Evolutionary conservation across 1,139 yeast species (phyloP), one percentile per base, ranked within the genome.

Genomic region (Hyphopichia fennica): DNA sequence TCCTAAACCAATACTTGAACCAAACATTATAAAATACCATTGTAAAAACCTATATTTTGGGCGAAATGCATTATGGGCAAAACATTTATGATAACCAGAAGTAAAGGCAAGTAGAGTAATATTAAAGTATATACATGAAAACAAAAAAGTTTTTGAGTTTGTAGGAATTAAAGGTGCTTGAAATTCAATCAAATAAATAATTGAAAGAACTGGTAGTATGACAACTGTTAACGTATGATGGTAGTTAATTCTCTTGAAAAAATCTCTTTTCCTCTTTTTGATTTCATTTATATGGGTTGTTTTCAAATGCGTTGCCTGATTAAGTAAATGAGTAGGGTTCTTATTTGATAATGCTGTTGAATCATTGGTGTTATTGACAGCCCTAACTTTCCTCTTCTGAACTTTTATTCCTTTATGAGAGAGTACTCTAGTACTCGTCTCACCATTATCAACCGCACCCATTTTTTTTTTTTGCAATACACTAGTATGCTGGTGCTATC

Each of bases 1-100:
- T 0, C 89, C 88, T 10, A 84, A 56, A 0, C 90, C 89, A 14
- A 78, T 70, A 46, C 84, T 75, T 15, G 81, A 66, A 2, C 87
- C 86, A 41, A 82, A 63, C 0, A 81, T 53, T 1, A 81, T 78
- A 52, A 82, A 75, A 17, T 64, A 58, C 37, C 67, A 55, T 42
- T 70, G 77, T 7, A 82, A 41, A 11, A 60, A 46, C 2, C 56
- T 52, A 41, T 59, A 62, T 18, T 67, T 53, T 7, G 69, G 60
- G 29, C 63, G 58, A 55, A 81, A 81, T 3, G 87, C 63, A 44
- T 77, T 74, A 53, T 84, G 91, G 2, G 87, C 75, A 52, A 69
- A 72, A 49, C 65, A 69, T 48, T 70, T 72, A 56, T 73, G 79
- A 53, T 73, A 73, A 1, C 78, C 78, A 13, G 66, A 48, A 3